Evolutionary conservation across 495 filamentous ascomycete species (phyloP).

Genomic region (Rhypophila decipiens): DNA sequence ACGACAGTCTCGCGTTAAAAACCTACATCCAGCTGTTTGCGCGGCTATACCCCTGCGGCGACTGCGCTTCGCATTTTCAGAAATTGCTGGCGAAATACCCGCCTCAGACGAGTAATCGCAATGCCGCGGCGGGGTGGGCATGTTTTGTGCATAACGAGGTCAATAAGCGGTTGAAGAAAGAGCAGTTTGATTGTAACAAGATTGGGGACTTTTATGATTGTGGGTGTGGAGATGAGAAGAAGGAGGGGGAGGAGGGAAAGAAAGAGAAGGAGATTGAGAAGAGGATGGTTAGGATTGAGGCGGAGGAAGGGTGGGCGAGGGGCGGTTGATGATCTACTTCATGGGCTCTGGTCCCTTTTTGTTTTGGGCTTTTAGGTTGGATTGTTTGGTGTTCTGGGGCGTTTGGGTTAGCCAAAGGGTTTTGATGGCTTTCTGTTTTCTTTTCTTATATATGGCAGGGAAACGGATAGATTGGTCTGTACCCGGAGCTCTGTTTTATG

Average conservation of each 20-base stretch:
- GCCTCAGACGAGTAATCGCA: conserved; percentile 82
- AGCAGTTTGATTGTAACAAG: conserved; percentile 77
- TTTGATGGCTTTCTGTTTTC: too few relatives aligned
- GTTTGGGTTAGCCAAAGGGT: too few relatives aligned
- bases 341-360: neutral
- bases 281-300: conserved; percentile 27
- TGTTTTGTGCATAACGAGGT: conserved; percentile 95
- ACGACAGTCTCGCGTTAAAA: conserved; percentile 77
- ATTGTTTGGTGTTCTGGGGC: neutral
- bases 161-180: conserved; percentile 78
- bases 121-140: conserved; percentile 81
- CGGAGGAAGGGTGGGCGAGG: conserved; percentile 27
- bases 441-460: too few relatives aligned
- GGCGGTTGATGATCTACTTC: conserved; percentile 21
- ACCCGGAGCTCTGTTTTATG: too few relatives aligned
- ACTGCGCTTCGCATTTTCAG: conserved; percentile 90
- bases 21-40: conserved; percentile 87
- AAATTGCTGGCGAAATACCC: conserved; percentile 74
- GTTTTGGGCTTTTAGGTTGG: neutral
- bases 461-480: too few relatives aligned
- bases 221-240: conserved; percentile 77
- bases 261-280: conserved; percentile 11
- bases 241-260: conserved; percentile 22
- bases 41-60: conserved; percentile 89
- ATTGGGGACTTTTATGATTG: conserved; percentile 95